phyloP scores from a whole-genome alignment of 768 basidiomycete genomes.

The Hydnomerulius pinastri region DNA sequence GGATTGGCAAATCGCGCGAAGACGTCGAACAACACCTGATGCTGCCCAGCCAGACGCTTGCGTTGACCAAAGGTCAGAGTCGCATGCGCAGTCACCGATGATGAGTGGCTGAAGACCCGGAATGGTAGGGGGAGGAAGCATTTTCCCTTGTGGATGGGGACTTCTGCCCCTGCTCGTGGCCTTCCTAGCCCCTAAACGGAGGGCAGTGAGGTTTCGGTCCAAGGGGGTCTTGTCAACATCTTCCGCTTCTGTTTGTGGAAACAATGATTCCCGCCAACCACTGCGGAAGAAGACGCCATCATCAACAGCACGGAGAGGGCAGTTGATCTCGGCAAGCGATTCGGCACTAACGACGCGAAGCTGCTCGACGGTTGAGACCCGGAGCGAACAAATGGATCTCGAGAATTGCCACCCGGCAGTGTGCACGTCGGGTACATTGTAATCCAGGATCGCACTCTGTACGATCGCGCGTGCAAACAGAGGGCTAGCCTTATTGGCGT shows the following conservation, averaged over 20 bases:
- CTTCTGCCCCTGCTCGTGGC: constrained; percentile 27
- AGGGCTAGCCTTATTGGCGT: constrained; percentile 56
- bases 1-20: constrained; percentile 76
- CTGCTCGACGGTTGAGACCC: constrained; percentile 56
- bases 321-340: constrained; percentile 53
- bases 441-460: constrained; percentile 70
- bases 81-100: constrained; percentile 70
- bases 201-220: constrained; percentile 16
- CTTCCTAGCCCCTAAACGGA: constrained; percentile 28
- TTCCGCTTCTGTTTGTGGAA: constrained; percentile 29
- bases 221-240: constrained; percentile 13
- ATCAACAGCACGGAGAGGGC: constrained; percentile 59
- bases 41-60: constrained; percentile 66
- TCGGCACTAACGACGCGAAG: constrained; percentile 61
- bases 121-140: constrained; percentile 10
- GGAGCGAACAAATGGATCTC: constrained; percentile 58
- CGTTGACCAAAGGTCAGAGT: constrained; percentile 63
- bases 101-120: constrained; percentile 62
- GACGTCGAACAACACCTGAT: constrained; percentile 58
- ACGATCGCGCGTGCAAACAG: constrained; percentile 74
- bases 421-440: constrained; percentile 57
- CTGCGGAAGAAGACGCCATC: constrained; percentile 69
- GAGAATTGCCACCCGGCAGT: constrained; percentile 69
- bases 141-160: constrained; percentile 26
- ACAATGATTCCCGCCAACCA: constrained; percentile 55